Base-by-base conservation (phyloP, 140 eudicot genomes). In the Ambrosia hybrid region DNA sequence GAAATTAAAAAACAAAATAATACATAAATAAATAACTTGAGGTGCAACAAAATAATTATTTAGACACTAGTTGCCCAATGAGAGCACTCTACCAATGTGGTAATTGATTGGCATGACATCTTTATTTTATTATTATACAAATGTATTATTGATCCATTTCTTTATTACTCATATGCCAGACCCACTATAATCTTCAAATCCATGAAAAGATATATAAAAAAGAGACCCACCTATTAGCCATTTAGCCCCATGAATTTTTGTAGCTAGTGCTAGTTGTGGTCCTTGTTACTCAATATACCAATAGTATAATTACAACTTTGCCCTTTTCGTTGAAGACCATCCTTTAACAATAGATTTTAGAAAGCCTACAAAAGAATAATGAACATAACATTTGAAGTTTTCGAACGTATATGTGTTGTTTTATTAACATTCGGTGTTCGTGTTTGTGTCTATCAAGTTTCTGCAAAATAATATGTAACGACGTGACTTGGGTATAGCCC, bases 71-170 rank as follows among this genome's bases (percentile, higher is more conserved):
- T 41, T 30, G 51, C n/a, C 78, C 79, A 70, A 70, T 61, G 15
- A 51, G 70, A 60, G 76, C 76, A 77, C 76, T 70, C 76, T 77
- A 43, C 10, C 51, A 33, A 14, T 68, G 80, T 68, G 37, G 45
- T 69, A 39, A 51, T 39, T 77, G 76, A 77, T 77, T 70, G 81
- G 81, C 76, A 61, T 77, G 72, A 49, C 46, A 61, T 61, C 58
- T 70, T 69, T 69, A 13, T 38, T 6, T 57, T 16, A 14, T 71
- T 71, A 45, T 71, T 58, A 36, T 58, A 41, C 56, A 21, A 17
- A 72, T 55, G 16, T 61, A 69, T 58, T 70, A 77, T 68, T 61
- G 59, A 37, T 69, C 3, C 49, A 26, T 69, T 38, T 51, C 51
- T 69, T 68, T 76, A 76, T 48, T 68, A 49, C 43, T 15, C 15